Evolutionary conservation across 2,329 filamentous ascomycete species (phyloP).

Genomic region (Cercospora brassicicola): DNA sequence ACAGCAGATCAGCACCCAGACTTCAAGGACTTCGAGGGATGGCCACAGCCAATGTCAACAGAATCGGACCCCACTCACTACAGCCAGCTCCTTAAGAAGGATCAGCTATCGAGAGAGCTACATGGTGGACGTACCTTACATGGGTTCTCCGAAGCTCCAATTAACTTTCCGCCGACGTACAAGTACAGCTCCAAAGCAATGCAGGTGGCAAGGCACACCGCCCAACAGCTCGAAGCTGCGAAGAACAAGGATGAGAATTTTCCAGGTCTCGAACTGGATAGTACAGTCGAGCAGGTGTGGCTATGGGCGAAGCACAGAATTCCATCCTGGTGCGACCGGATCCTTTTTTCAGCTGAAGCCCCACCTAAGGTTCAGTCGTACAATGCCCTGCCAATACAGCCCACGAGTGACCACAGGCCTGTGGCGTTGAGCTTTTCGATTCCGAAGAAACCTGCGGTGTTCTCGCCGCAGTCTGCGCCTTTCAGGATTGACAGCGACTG

Average conservation of each 20-base stretch:
- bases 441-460: slow-evolving; percentile 47
- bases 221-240: slow-evolving; percentile 22
- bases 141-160: slow-evolving; percentile 69
- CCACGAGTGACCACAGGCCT: slow-evolving; percentile 83
- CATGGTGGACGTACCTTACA: slow-evolving; percentile 70
- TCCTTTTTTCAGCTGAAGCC: slow-evolving; percentile 64
- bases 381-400: slow-evolving; percentile 71
- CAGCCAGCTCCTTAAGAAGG: slow-evolving; percentile 65
- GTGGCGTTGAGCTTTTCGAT: slow-evolving; percentile 72
- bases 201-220: slow-evolving; percentile 31
- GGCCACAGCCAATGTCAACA: slow-evolving; percentile 61
- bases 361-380: slow-evolving; percentile 60
- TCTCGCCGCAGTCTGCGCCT: slow-evolving; percentile 13
- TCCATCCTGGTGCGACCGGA: slow-evolving; percentile 90
- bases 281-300: slow-evolving; percentile 28
- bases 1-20: slow-evolving; percentile 67
- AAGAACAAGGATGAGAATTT: slow-evolving; percentile 22
- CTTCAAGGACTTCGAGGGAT: slow-evolving; percentile 56
- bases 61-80: slow-evolving; percentile 61
- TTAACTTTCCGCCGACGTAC: slow-evolving; percentile 88
- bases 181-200: slow-evolving; percentile 65
- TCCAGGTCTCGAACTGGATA: slow-evolving; percentile 20
- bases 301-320: slow-evolving; percentile 77
- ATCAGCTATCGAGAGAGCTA: slow-evolving; percentile 77
- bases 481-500: slow-evolving; percentile 48